Evolutionary conservation across 2,329 filamentous ascomycete species (phyloP), one percentile per base, ranked within the genome.

Genomic region (Ambrosiella cleistominuta): DNA sequence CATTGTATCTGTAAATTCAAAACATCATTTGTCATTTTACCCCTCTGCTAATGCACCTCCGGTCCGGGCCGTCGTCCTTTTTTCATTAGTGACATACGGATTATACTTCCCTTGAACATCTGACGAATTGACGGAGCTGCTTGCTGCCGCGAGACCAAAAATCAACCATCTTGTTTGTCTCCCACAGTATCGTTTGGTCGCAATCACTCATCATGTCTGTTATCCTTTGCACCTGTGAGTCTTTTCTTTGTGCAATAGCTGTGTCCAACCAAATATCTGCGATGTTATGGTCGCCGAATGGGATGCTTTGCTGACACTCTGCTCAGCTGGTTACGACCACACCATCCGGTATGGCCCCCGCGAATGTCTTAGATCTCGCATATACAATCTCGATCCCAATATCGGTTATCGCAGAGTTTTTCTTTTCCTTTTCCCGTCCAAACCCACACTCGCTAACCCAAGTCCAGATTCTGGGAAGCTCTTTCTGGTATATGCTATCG

Each of bases 401-500:
- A 49, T 57, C 19, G 36, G 56, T 27, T 45, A 6, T 19, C 49
- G 36, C 17, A 45, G 38, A 56, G 57, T 63, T 66, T 15, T 27
- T n/a, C 15, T 36, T 27, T 15, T 38, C 51, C 9, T 59, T 15
- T 15, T 15, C 27, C 36, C 11, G 15, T 36, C 12, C 65, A 60
- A 47, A 27, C 27, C 27, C 5, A 47, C 40, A 42, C 27, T 27
- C 3, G 40, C 44, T 47, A 47, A 47, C 27, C 39, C 53, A 37
- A 17, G 40, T 27, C 19, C 68, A 94, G 89, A 63, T 98, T 98
- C 74, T 98, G 93, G 93, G 93, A 98, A 72, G 93, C 93, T 1
- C 80, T 98, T 58, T 96, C 90, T 9, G 93, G 93, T 57, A 97
- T 98, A 66, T 98, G 93, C 74, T 96, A 89, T 47, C 87, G 93